Percentiles rank a stretch among this genome's conserved stretches.
Evolutionary conservation across 345 rosid species (phyloP).

Genomic region (Physaria fendleri): DNA sequence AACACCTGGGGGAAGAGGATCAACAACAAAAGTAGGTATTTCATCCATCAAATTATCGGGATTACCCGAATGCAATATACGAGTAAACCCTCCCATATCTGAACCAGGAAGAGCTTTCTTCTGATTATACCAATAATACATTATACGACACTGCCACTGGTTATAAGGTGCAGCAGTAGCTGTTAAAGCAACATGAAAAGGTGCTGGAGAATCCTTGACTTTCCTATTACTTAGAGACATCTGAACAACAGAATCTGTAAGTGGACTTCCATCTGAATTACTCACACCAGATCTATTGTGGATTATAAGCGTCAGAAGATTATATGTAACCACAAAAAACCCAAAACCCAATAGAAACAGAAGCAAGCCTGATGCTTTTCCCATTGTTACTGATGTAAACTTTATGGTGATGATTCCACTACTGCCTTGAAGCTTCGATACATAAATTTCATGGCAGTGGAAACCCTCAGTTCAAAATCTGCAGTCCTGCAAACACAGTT

Average conservation of each 20-base stretch:
- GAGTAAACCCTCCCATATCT: slow-evolving; percentile 91
- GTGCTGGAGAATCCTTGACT: slow-evolving; percentile 33
- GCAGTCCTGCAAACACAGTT: slow-evolving; percentile 22
- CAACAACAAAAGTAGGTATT: slow-evolving; percentile 80
- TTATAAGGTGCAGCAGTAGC: slow-evolving; percentile 85
- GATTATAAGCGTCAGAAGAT: slow-evolving; percentile 49
- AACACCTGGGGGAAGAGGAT: slow-evolving; percentile 89
- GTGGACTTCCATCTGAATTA: slow-evolving; percentile 30
- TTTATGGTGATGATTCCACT: background rate
- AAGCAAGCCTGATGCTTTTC: slow-evolving; percentile 51
- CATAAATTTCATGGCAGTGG: slow-evolving; percentile 2
- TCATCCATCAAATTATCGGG: slow-evolving; percentile 88
- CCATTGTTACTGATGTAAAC: slow-evolving; percentile 28
- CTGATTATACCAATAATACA: slow-evolving; percentile 94
- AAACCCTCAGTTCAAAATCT: background rate
- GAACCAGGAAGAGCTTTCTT: slow-evolving; percentile 71
- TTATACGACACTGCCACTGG: slow-evolving; percentile 94
- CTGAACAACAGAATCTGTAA: slow-evolving; percentile 60
- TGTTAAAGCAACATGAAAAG: slow-evolving; percentile 81
- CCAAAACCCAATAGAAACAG: slow-evolving; percentile 59
- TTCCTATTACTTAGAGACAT: slow-evolving; percentile 52
- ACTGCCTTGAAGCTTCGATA: background rate
- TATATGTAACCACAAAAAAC: slow-evolving; percentile 69
- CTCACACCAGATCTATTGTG: slow-evolving; percentile 40
- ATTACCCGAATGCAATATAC: slow-evolving; percentile 83